These are phyloP conservation scores for Pestalotiopsis fici DNA, from an alignment of 2,329 filamentous ascomycete species.

Conservation along the genomic window DNA sequence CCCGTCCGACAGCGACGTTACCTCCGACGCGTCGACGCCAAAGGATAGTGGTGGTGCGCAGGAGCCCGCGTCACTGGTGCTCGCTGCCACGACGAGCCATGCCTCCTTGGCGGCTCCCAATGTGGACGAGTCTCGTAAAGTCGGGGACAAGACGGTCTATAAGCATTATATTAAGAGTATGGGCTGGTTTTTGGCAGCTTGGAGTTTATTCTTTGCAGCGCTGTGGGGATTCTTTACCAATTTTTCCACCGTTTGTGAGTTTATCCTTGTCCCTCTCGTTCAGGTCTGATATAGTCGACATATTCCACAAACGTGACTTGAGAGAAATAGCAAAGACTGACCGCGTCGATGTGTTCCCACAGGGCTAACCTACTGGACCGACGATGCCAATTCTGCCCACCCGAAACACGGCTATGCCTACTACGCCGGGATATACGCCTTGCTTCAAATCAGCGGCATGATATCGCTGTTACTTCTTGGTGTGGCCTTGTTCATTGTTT, in stretches of 20 bases:
- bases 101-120: background rate
- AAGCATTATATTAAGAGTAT: slow-evolving; percentile 24
- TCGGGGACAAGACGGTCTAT: slow-evolving; percentile 22
- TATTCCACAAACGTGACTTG: no score
- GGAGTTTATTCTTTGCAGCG: slow-evolving; percentile 14
- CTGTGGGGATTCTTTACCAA: slow-evolving; percentile 21
- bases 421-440: slow-evolving; percentile 23
- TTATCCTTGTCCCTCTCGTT: no score
- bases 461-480: slow-evolving; percentile 18
- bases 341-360: background rate
- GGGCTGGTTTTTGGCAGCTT: slow-evolving; percentile 12
- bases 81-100: slow-evolving; percentile 4
- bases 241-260: slow-evolving; percentile 21
- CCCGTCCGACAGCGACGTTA: slow-evolving; percentile 14
- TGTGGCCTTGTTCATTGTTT: slow-evolving; percentile 14
- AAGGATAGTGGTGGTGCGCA: background rate
- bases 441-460: slow-evolving; percentile 18
- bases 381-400: slow-evolving; percentile 12
- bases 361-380: slow-evolving; percentile 24
- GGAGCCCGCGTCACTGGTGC: background rate
- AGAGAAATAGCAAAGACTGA: background rate
- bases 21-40: slow-evolving; percentile 8
- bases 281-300: no score
- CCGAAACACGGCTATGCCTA: slow-evolving; percentile 21
- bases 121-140: slow-evolving; percentile 13